These are phyloP conservation scores for Volvox reticuliferus DNA, from an alignment of 139 green algal species.

Conservation along the genomic window DNA sequence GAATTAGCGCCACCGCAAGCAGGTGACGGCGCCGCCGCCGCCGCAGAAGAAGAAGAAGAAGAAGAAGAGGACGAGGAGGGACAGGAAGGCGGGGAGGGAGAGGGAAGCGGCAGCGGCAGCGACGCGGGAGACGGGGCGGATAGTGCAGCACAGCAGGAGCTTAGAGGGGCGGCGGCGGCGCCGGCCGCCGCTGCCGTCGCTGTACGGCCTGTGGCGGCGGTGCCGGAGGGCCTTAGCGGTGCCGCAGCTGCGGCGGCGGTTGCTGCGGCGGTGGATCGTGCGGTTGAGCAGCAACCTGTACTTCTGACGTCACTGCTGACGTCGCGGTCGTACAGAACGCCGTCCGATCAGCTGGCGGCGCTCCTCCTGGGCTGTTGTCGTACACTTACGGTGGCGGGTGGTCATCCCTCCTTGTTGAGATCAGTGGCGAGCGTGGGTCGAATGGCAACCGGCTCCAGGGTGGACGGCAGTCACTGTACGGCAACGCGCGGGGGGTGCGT, in stretches of 20 bases:
- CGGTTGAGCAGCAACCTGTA: not conserved
- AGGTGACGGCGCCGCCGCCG: too few relatives aligned
- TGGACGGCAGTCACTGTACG: not conserved
- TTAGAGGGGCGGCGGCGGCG: too few relatives aligned
- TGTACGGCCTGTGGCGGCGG: not conserved
- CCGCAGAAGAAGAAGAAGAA: too few relatives aligned
- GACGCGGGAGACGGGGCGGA: too few relatives aligned
- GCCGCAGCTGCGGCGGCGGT: not conserved
- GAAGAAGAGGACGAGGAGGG: too few relatives aligned
- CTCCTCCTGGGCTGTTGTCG: conserved; percentile 26
- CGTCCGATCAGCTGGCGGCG: conserved; percentile 4
- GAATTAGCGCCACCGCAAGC: too few relatives aligned
- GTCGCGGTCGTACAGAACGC: not conserved
- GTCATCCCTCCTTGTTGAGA: not conserved
- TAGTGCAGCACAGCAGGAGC: too few relatives aligned
- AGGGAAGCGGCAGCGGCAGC: too few relatives aligned
- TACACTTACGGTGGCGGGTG: conserved; percentile 4
- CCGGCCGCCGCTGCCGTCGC: not conserved
- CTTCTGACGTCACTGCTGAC: conserved; percentile 32
- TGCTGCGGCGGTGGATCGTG: not conserved
- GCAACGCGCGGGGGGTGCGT: not conserved
- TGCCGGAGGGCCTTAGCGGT: not conserved
- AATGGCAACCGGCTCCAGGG: not conserved
- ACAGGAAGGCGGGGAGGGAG: too few relatives aligned
- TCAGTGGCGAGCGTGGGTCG: not conserved